Evolutionary conservation across 1,139 yeast species (phyloP).

Genomic region (Nakaseomyces sp.): DNA sequence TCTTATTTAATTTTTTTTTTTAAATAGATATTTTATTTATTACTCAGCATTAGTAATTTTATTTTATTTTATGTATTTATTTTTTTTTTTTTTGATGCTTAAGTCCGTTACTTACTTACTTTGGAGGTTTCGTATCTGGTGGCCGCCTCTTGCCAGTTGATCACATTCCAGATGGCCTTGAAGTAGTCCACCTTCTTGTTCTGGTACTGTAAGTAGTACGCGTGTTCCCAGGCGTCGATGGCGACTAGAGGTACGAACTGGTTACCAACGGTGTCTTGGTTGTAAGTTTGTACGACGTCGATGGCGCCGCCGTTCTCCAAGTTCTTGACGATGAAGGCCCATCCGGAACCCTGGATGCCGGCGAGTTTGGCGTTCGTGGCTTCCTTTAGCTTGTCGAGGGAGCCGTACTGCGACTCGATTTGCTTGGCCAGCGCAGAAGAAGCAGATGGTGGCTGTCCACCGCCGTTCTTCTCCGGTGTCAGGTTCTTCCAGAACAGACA

Average conservation of each 20-base stretch:
- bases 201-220: constrained; percentile 92
- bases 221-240: constrained; percentile 98
- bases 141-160: constrained; percentile 94
- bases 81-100: not conserved
- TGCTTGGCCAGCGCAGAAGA: constrained; percentile 47
- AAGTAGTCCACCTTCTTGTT: constrained; percentile 92
- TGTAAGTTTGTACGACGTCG: constrained; percentile 77
- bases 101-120: constrained; percentile 1
- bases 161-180: constrained; percentile 93
- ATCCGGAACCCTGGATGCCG: constrained; percentile 93
- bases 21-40: not conserved
- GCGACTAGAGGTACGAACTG: constrained; percentile 75
- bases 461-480: constrained; percentile 74
- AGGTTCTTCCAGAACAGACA: constrained; percentile 84
- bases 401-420: constrained; percentile 62
- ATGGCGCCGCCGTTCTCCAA: constrained; percentile 62
- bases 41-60: not conserved
- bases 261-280: constrained; percentile 79
- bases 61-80: not conserved
- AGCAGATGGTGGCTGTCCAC: constrained; percentile 70
- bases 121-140: constrained; percentile 33
- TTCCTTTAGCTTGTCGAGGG: constrained; percentile 61
- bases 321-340: constrained; percentile 94
- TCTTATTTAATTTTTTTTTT: no score
- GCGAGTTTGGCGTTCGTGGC: constrained; percentile 74